Conservation (phyloP, 495 filamentous ascomycete species). For the Trichocladium uniseriatum region DNA sequence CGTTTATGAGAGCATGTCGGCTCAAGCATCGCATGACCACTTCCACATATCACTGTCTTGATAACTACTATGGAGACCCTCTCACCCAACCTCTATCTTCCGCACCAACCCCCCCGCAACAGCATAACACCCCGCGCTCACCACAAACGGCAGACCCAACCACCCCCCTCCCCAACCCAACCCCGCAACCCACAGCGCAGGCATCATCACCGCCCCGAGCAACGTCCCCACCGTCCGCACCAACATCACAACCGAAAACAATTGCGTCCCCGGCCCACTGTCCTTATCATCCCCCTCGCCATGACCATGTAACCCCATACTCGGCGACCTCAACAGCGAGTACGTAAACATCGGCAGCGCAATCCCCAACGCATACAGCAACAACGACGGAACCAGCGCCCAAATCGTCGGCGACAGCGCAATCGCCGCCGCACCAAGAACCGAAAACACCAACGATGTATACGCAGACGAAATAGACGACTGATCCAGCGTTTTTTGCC, state of each 20-base stretch:
- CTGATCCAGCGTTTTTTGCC: background rate
- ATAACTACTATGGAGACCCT: no score
- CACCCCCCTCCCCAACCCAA: constrained; percentile 15
- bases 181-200: constrained; percentile 30
- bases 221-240: constrained; percentile 35
- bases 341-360: constrained; percentile 38
- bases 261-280: constrained; percentile 16
- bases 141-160: constrained; percentile 26
- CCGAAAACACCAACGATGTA: constrained; percentile 29
- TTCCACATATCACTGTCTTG: no score
- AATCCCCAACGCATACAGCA: constrained; percentile 36
- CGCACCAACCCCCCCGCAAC: constrained; percentile 14
- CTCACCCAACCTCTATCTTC: constrained; percentile 5
- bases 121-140: constrained; percentile 29
- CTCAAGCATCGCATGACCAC: no score
- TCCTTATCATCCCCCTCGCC: background rate
- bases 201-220: constrained; percentile 35
- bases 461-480: constrained; percentile 25
- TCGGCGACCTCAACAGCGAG: constrained; percentile 30
- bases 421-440: constrained; percentile 34
- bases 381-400: constrained; percentile 29
- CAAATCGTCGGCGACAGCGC: constrained; percentile 23
- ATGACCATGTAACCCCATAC: constrained; percentile 16
- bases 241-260: constrained; percentile 41
- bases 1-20: no score